These are phyloP conservation scores for Stachybotrys chartarum DNA, from an alignment of 2,329 filamentous ascomycete genomes.

Conservation along the genomic window DNA sequence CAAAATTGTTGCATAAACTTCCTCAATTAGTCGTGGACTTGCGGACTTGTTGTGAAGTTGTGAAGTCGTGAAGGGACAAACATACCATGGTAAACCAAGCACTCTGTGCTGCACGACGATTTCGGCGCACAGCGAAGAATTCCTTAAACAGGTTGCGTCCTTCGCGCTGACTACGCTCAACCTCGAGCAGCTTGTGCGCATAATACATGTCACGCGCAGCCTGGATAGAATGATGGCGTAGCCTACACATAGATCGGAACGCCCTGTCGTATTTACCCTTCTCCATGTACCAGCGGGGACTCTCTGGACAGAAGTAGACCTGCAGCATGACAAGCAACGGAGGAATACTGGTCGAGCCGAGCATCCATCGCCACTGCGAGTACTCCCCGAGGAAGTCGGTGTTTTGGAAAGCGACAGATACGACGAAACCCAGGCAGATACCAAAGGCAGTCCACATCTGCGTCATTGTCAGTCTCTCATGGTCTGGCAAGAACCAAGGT, in stretches of 20 bases:
- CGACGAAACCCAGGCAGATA: conserved; percentile 31
- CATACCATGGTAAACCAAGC: conserved; percentile 28
- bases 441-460: conserved; percentile 26
- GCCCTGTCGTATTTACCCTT: conserved; percentile 34
- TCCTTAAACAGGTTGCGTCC: conserved; percentile 23
- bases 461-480: not conserved
- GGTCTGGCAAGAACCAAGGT: not conserved
- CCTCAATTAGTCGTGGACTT: not conserved
- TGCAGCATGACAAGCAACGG: conserved; percentile 42
- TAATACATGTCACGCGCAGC: conserved; percentile 45
- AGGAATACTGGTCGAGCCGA: conserved; percentile 47
- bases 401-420: conserved; percentile 21
- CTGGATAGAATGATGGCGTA: conserved; percentile 40
- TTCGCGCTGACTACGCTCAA: conserved; percentile 20
- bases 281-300: conserved; percentile 42
- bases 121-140: conserved; percentile 28
- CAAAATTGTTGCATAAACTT: conserved; percentile 28
- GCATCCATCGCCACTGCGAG: conserved; percentile 27
- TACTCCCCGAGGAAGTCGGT: conserved; percentile 23
- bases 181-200: conserved; percentile 30
- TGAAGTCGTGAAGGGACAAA: too few species aligned
- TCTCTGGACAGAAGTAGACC: conserved; percentile 48
- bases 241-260: conserved; percentile 33
- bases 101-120: conserved; percentile 26
- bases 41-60: not conserved